A percentile compares a stretch with the other conserved stretches of the same genome.
phyloP scores from a whole-genome alignment of 805 yeast genomes.

The Metschnikowia cubensis region DNA sequence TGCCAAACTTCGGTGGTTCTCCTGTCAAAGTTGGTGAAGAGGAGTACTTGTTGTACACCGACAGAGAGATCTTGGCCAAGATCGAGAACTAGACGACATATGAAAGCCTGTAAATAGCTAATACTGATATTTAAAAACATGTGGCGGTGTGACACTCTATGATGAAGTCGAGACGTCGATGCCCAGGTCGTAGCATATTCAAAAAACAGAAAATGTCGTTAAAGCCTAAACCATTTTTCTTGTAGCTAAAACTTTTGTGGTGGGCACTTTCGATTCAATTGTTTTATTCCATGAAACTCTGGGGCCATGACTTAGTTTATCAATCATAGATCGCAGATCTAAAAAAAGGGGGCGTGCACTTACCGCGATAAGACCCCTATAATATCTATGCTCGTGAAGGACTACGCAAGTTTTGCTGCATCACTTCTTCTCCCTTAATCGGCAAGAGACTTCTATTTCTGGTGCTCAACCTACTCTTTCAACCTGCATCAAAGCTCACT shows the following conservation, averaged over 20 bases:
- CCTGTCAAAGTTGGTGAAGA: constrained; percentile 84
- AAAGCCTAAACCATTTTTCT: background rate
- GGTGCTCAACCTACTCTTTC: background rate
- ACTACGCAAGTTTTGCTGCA: background rate
- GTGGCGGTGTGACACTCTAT: background rate
- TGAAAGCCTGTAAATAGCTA: constrained; percentile 7
- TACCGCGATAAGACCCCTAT: constrained; percentile 6
- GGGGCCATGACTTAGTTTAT: background rate
- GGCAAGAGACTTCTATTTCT: background rate
- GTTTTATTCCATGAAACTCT: background rate
- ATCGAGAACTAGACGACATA: constrained; percentile 44
- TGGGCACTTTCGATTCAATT: too few relatives aligned
- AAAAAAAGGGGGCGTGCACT: constrained; percentile 7
- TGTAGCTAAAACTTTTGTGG: background rate
- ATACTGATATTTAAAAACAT: background rate
- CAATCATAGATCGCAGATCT: background rate
- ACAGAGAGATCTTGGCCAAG: constrained; percentile 92
- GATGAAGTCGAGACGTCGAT: background rate
- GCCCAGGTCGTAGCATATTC: background rate
- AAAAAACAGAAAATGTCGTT: background rate
- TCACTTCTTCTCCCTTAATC: background rate
- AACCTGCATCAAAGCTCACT: background rate
- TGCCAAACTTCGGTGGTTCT: constrained; percentile 93
- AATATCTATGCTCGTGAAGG: background rate
- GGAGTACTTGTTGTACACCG: constrained; percentile 79